Base-by-base conservation (phyloP, 495 filamentous ascomycete genomes). In the Penicillium nucicola region DNA sequence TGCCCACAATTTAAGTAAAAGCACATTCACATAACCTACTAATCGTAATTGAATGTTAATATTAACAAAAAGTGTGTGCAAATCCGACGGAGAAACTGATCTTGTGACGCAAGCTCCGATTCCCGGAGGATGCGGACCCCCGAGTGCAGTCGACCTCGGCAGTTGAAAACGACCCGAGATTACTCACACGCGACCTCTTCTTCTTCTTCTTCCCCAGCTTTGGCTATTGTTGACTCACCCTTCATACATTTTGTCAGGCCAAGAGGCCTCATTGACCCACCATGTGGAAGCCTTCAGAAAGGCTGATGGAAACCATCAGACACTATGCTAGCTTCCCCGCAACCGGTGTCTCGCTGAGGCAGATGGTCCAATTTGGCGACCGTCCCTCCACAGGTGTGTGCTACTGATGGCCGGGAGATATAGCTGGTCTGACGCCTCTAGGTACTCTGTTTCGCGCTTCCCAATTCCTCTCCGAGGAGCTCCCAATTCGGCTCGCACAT, bases 281-380 rank as follows among this genome's bases (percentile, higher is more conserved):
- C 53, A 91, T 91, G 87, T 97, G 92, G 92, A 95, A 87, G 77
- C 83, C 80, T 70, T 85, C 88, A 45, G 88, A 93, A 72, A 76
- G 81, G 72, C 70, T 98, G 85, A 92, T 96, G 90, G 86, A 95
- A 57, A 96, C 87, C 83, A 98, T 98, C 88, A 90, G 88, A 69
- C 92, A 97, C 78, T 97, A 97, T 81, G 87, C 89, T 66, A 86
- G 83, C 77, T 97, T 97, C 71, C 95, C 95, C 50, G 93, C 93
- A 51, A 98, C 95, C 33, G 93, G 93, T 54, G 92, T 96, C 59
- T 96, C 90, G 60, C 76, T 98, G 67, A 80, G 93, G 67, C 93
- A 98, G 77, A 97, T 97, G 93, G 93, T 98, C 41, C 93, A 97
- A 68, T 98, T 97, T 71, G 95, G 95, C 46, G 90, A 95, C 68